Percentiles rank a stretch among this genome's conserved stretches.
phyloP scores from a whole-genome alignment of 2,329 filamentous ascomycete species.

The Biscogniauxia mediterranea region DNA sequence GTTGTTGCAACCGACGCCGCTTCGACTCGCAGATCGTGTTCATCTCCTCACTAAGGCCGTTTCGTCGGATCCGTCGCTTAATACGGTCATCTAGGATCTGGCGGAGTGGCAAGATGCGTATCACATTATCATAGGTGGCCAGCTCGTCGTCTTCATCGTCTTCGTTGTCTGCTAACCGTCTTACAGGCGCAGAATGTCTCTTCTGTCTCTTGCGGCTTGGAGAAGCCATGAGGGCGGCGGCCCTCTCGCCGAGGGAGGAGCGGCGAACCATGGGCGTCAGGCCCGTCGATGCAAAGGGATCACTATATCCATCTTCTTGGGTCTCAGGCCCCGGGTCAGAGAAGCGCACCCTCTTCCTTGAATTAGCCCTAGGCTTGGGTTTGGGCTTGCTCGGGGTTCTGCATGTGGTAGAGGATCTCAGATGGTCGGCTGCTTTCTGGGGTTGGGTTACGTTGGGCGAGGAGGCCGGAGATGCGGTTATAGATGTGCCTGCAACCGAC shows the following conservation, averaged over 20 bases:
- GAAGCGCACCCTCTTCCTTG: conserved; percentile 55
- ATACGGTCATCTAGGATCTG: conserved; percentile 52
- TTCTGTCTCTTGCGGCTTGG: conserved; percentile 37
- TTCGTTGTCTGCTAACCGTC: conserved; percentile 12
- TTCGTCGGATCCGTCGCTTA: conserved; percentile 55
- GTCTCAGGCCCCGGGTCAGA: conserved; percentile 52
- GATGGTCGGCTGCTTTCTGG: conserved; percentile 18
- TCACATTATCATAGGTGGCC: conserved; percentile 35
- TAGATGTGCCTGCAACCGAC: conserved; percentile 12
- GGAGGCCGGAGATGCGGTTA: conserved; percentile 4
- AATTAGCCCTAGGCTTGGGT: conserved; percentile 32
- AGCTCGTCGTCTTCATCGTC: conserved; percentile 19
- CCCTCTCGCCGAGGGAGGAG: conserved; percentile 39
- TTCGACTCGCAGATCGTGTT: conserved; percentile 50
- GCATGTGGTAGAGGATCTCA: conserved; percentile 3
- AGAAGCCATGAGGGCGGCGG: background rate
- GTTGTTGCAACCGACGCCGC: conserved; percentile 37
- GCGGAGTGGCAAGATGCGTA: conserved; percentile 49
- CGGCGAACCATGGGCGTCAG: conserved; percentile 59
- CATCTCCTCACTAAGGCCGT: conserved; percentile 58
- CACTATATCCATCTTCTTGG: conserved; percentile 21
- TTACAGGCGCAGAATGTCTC: conserved; percentile 44
- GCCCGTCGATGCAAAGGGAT: conserved; percentile 42
- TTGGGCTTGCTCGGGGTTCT: conserved; percentile 32
- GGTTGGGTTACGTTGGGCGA: background rate